A percentile compares a stretch with the other conserved stretches of the same genome.
These are phyloP conservation scores for Avicennia marina DNA, from an alignment of 257 asterid species.

Conservation along the genomic window DNA sequence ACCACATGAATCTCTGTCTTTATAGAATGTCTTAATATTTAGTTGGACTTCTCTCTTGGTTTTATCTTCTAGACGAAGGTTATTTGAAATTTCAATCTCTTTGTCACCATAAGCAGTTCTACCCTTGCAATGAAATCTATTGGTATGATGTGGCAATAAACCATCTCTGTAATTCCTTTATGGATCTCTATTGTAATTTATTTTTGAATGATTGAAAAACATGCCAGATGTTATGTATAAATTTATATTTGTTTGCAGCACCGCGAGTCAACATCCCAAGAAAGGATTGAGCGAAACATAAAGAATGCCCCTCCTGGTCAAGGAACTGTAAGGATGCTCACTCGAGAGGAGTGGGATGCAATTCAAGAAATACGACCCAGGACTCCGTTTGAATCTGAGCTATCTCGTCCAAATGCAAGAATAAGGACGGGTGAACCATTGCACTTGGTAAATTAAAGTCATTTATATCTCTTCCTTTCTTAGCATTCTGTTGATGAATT, in stretches of 20 bases:
- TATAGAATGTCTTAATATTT: background rate
- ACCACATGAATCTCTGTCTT: too few relatives aligned
- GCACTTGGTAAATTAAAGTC: constrained; percentile 32
- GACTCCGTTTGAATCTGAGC: constrained; percentile 83
- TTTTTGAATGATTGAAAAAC: background rate
- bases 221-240: background rate
- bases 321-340: constrained; percentile 89
- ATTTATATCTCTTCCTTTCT: background rate
- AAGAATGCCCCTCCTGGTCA: constrained; percentile 85
- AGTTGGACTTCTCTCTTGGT: background rate
- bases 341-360: constrained; percentile 87
- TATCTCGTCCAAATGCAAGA: constrained; percentile 70
- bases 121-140: too few relatives aligned
- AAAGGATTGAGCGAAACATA: constrained; percentile 63
- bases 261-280: constrained; percentile 73
- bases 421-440: constrained; percentile 52
- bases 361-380: constrained; percentile 71
- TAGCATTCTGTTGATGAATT: too few relatives aligned
- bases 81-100: background rate
- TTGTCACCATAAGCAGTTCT: background rate
- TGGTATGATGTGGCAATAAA: too few relatives aligned
- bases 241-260: constrained; percentile 42
- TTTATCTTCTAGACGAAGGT: background rate
- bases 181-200: background rate
- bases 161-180: too few relatives aligned